These are phyloP conservation scores for Fusarium setosum DNA, from an alignment of 2,329 filamentous ascomycete genomes.

Conservation along the genomic window DNA sequence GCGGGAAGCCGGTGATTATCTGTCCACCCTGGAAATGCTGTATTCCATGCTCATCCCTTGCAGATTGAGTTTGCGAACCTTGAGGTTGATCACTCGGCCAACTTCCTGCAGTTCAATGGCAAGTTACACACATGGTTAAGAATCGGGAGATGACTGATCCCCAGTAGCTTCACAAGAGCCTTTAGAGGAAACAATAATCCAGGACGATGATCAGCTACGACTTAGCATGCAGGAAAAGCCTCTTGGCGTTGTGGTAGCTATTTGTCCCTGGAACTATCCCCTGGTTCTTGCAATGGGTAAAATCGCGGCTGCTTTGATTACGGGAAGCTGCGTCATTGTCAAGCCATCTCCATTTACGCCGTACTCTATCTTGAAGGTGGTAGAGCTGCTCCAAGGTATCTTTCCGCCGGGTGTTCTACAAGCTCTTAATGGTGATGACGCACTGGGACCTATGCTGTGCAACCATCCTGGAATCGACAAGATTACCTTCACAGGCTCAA, in stretches of 20 bases:
- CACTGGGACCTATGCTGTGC: constrained; percentile 68
- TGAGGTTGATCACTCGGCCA: background rate
- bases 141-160: background rate
- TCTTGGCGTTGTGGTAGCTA: constrained; percentile 56
- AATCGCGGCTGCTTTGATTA: constrained; percentile 64
- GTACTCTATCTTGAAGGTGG: constrained; percentile 67
- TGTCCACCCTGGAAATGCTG: background rate
- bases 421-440: constrained; percentile 68
- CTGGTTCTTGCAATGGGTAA: constrained; percentile 62
- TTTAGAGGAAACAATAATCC: background rate
- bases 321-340: constrained; percentile 65
- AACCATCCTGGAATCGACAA: constrained; percentile 68
- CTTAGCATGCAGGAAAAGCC: constrained; percentile 34
- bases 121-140: background rate
- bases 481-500: constrained; percentile 73
- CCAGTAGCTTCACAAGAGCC: background rate
- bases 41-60: background rate
- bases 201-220: background rate
- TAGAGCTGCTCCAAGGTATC: constrained; percentile 65
- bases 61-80: background rate
- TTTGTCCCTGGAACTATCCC: constrained; percentile 67
- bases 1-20: background rate
- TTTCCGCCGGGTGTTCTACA: constrained; percentile 73
- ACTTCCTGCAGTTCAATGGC: constrained; percentile 1
- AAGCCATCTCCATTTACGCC: constrained; percentile 70